Conservation (phyloP, 768 basidiomycete species). For the Phaeotremella skinneri region DNA sequence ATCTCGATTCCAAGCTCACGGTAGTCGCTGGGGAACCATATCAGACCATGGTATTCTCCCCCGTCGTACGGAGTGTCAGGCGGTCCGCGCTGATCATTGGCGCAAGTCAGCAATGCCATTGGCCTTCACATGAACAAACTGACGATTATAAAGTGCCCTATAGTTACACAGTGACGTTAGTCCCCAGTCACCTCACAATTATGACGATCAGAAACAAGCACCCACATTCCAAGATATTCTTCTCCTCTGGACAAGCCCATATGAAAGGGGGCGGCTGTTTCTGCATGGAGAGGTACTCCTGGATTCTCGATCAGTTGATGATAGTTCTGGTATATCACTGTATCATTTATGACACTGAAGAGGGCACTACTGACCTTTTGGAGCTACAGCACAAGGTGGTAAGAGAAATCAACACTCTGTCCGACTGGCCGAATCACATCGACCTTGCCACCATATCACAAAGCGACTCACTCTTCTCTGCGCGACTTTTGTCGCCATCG, state of each 20-base stretch:
- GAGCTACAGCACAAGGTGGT: conserved; percentile 17
- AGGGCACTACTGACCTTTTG: conserved; percentile 26
- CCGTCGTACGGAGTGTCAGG: conserved; percentile 86
- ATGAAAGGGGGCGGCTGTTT: conserved; percentile 91
- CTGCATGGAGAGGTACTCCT: conserved; percentile 91
- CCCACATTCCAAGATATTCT: conserved; percentile 93
- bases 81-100: conserved; percentile 72
- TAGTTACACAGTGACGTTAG: conserved; percentile 2
- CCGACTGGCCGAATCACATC: background rate
- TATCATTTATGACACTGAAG: background rate
- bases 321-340: background rate
- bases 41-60: conserved; percentile 90
- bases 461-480: conserved; percentile 46
- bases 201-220: conserved; percentile 20
- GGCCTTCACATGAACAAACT: conserved; percentile 31
- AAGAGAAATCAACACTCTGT: background rate
- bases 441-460: background rate
- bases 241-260: conserved; percentile 93
- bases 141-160: conserved; percentile 96
- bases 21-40: conserved; percentile 93
- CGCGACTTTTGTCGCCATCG: conserved; percentile 49
- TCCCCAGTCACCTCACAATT: conserved; percentile 5
- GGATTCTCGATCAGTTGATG: conserved; percentile 60
- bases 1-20: conserved; percentile 31
- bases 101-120: background rate